Base-by-base conservation (phyloP, 768 basidiomycete species). In the Leccinum barrowsii region DNA sequence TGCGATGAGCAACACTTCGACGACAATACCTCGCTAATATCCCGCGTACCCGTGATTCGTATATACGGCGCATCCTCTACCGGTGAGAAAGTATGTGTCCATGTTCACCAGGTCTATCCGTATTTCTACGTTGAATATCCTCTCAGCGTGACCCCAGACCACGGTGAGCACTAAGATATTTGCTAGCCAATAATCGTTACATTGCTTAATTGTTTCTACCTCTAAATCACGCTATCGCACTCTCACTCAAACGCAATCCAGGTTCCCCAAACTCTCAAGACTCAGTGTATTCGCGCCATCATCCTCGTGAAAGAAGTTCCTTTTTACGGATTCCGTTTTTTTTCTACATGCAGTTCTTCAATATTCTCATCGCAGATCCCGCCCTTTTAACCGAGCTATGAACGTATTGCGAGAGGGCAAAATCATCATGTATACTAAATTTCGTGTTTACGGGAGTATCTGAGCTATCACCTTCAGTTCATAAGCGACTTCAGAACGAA, bases 81-180 rank as follows among this genome's bases (percentile, higher is more conserved):
- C 2, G 90, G 92, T 13, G 77, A 85, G 71, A 89, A 85, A 67
- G 83, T 92, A 22, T 95, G 92, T 67, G 81, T 94, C 15, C 89
- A 97, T 76, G 77, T 98, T 40, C 95, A 97, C 70, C 92, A 94
- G 77, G 89, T 90, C 28, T 95, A 89, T 74, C 95, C 96, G 1
- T 98, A 98, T 74, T 86, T 95, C 72, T 96, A 83, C 71, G 81
- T 95, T 50, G 89, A 92, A 64, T 98, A 96, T 75, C 65, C 71
- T 21, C 89, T 84, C 2, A 80, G 80, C 30, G 71, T 95, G 68
- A 80, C 81, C 49, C 85, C 85, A 0, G 78, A 76, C 28, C 71
- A 82, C 62, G 90, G 92, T 90, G 64, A 66, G 80, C 68, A 70
- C 2, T 21, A 11, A 32, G 4, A 4, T 32, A 1, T 32, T 32